Conservation (phyloP, 768 basidiomycete genomes). For the Megacollybia marginata region DNA sequence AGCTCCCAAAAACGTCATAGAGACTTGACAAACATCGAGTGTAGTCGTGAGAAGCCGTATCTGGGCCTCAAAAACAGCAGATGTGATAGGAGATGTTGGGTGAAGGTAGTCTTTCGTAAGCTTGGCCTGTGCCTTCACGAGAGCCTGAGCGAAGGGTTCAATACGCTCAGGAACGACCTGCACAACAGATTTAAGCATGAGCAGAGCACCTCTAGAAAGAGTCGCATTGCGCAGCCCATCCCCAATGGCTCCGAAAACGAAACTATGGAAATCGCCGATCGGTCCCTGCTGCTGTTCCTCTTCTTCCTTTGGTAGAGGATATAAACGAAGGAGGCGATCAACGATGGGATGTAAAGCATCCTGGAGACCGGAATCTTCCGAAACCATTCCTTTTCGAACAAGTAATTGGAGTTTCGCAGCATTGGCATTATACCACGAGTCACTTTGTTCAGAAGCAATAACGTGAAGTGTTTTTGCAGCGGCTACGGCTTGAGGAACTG, state of each 20-base stretch:
- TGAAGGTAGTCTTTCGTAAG: slow-evolving; percentile 84
- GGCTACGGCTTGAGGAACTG: slow-evolving; percentile 64
- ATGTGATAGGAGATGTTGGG: slow-evolving; percentile 25
- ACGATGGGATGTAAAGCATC: slow-evolving; percentile 80
- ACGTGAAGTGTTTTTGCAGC: slow-evolving; percentile 86
- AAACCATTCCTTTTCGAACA: slow-evolving; percentile 78
- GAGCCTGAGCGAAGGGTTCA: slow-evolving; percentile 64
- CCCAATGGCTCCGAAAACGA: slow-evolving; percentile 63
- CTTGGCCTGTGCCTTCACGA: slow-evolving; percentile 82
- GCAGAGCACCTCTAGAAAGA: slow-evolving; percentile 69
- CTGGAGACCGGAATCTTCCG: slow-evolving; percentile 73
- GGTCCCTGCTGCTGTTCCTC: slow-evolving; percentile 69
- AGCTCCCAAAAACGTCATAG: slow-evolving; percentile 65
- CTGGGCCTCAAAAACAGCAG: slow-evolving; percentile 44
- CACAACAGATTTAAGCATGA: slow-evolving; percentile 84
- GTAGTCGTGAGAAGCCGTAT: slow-evolving; percentile 69
- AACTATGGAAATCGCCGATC: slow-evolving; percentile 70
- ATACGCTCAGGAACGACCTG: slow-evolving; percentile 75
- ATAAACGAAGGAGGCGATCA: slow-evolving; percentile 67
- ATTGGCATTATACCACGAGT: slow-evolving; percentile 75
- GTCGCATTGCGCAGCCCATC: slow-evolving; percentile 74
- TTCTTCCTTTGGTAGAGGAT: slow-evolving; percentile 72
- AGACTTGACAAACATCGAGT: slow-evolving; percentile 78
- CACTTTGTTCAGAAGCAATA: slow-evolving; percentile 74
- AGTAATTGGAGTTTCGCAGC: slow-evolving; percentile 70